These are phyloP conservation scores for Xylaria hypoxylon DNA, from an alignment of 2,329 filamentous ascomycete species.

Conservation along the genomic window DNA sequence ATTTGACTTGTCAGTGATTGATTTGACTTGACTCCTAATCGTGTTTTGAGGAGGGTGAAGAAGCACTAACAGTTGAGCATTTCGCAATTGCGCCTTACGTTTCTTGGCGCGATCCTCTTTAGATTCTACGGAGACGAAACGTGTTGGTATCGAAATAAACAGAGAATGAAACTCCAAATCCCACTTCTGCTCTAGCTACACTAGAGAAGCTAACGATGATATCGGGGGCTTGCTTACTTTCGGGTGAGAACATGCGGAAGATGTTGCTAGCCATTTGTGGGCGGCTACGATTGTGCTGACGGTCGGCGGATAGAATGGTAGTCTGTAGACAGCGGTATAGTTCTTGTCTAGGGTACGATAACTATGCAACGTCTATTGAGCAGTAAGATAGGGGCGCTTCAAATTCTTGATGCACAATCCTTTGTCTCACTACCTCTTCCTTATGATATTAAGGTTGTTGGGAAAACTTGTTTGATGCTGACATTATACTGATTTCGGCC, in stretches of 20 bases:
- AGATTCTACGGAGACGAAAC: slow-evolving; percentile 5
- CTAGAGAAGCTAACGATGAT: neutral
- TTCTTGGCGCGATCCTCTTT: slow-evolving; percentile 26
- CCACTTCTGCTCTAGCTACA: neutral
- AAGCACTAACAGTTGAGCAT: slow-evolving; percentile 25
- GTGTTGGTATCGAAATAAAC: neutral
- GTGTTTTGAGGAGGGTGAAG: neutral
- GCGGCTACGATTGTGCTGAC: neutral
- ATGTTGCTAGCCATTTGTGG: slow-evolving; percentile 12
- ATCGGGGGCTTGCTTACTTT: slow-evolving; percentile 20
- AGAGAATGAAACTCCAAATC: neutral
- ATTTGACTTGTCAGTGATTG: neutral
- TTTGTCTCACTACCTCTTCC: too few species aligned
- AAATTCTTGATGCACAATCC: too few species aligned
- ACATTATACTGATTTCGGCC: too few species aligned
- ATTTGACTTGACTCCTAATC: neutral
- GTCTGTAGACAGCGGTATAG: too few species aligned
- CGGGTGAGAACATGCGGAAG: slow-evolving; percentile 29
- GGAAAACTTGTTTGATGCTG: too few species aligned
- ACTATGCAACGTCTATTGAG: too few species aligned
- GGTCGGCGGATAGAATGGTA: neutral
- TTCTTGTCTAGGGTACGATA: too few species aligned
- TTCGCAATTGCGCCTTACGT: slow-evolving; percentile 28
- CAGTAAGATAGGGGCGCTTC: too few species aligned
- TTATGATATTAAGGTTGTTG: too few species aligned